phyloP scores from a whole-genome alignment of 208 protist genomes.

The Trypanosoma rangeli region DNA sequence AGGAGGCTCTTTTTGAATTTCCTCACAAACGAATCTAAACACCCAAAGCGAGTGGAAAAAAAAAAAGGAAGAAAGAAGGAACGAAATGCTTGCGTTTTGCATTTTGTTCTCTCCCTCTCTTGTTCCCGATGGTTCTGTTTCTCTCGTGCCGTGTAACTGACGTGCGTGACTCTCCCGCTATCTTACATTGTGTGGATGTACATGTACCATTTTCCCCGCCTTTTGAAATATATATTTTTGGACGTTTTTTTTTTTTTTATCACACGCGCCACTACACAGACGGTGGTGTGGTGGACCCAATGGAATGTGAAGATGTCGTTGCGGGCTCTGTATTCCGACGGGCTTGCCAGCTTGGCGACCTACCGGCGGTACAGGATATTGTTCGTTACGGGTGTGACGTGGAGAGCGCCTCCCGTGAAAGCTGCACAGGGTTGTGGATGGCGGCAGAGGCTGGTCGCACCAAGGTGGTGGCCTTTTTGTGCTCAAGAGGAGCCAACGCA shows the following conservation, averaged over 20 bases:
- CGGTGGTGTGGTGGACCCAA: not conserved
- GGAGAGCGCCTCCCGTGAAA: conserved; percentile 2
- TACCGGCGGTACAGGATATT: conserved; percentile 1
- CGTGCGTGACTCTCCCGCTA: not conserved
- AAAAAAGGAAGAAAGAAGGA: conserved; percentile 7
- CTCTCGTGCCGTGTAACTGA: not conserved
- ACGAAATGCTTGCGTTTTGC: not conserved
- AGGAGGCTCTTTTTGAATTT: not conserved
- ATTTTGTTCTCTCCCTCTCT: not conserved
- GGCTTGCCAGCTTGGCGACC: conserved; percentile 16
- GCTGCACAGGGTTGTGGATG: conserved; percentile 37
- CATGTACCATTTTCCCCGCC: not conserved
- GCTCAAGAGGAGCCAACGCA: conserved; percentile 15
- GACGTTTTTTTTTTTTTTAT: not conserved
- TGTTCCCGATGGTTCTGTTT: not conserved
- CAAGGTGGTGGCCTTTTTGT: conserved; percentile 22
- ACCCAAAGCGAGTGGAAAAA: not conserved
- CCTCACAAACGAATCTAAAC: not conserved
- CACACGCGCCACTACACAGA: not conserved
- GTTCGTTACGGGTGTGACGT: conserved; percentile 4
- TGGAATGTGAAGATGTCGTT: not conserved
- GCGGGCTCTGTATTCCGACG: not conserved
- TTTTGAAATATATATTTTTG: not conserved
- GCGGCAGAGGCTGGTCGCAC: conserved; percentile 29
- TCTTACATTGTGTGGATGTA: not conserved